Evolutionary conservation across 2,329 filamentous ascomycete species (phyloP).

Genomic region (Aquanectria penicillioides): DNA sequence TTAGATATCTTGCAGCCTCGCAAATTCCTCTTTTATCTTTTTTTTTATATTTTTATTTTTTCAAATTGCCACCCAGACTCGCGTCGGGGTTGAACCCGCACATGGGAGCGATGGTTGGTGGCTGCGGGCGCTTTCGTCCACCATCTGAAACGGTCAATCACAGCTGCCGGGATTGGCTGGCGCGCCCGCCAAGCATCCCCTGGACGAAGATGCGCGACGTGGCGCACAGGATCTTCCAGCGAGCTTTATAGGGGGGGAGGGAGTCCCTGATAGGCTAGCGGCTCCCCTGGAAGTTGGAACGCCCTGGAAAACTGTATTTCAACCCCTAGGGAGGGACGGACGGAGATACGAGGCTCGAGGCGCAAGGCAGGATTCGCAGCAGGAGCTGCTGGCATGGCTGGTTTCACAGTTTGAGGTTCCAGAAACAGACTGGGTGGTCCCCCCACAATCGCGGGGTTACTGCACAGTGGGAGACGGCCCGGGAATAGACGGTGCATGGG

Average conservation of each 20-base stretch:
- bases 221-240: background rate
- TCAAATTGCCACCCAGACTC: background rate
- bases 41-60: background rate
- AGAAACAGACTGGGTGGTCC: constrained; percentile 17
- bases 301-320: background rate
- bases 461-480: constrained; percentile 22
- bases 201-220: background rate
- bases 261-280: background rate
- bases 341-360: background rate
- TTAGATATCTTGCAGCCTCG: constrained; percentile 15
- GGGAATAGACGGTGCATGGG: constrained; percentile 13
- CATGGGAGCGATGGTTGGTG: constrained; percentile 26
- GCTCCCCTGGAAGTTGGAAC: background rate
- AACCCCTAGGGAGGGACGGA: background rate
- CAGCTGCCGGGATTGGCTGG: constrained; percentile 28
- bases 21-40: background rate
- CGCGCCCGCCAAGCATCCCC: constrained; percentile 6
- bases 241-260: background rate
- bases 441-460: constrained; percentile 21
- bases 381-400: background rate
- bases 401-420: constrained; percentile 36
- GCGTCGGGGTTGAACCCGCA: constrained; percentile 2
- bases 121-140: constrained; percentile 34
- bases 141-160: constrained; percentile 30
- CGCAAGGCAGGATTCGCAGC: background rate